Evolutionary conservation across 2,329 filamentous ascomycete species (phyloP), one percentile per base, ranked within the genome.

Genomic region (Curvularia sp.): DNA sequence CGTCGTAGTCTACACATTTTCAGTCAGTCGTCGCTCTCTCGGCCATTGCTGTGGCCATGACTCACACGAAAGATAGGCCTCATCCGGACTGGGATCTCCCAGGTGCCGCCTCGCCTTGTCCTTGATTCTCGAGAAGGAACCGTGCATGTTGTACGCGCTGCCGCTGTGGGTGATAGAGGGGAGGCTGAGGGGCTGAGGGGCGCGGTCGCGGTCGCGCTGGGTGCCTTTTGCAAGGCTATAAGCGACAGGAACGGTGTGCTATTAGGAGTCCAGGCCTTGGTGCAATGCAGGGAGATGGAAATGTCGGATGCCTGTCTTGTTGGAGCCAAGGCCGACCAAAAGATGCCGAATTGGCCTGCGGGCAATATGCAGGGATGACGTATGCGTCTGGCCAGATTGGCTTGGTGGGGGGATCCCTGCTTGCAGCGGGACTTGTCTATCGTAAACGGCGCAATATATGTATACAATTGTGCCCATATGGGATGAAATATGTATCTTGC

Each of bases 21-120:
- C 67, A 75, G 72, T 66, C 47, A 54, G 42, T 38, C 23, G 36
- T 30, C 12, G 9, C 32, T 18, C 54, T 48, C 21, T 54, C 30
- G 15, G 34, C n/a, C 27, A 27, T 32, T 42, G 28, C 10, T 19
- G 21, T 41, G n/a, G 32, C 18, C 21, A 47, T 45, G 9, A 83
- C 87, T 85, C 76, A 89, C 89, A 91, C 73, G 85, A 89, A 61
- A 91, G 79, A 77, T 89, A 90, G 34, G 87, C 84, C 78, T 89
- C 87, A 64, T 90, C 87, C 13, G 88, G 87, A 45, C 67, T 68
- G 46, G 74, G 57, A 32, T 74, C 68, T 21, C 71, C 69, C 58
- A 75, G 67, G 53, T 71, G 72, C 41, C 64, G 54, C 57, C 61
- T 61, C 54, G 71, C 70, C 41, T 68, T 64, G 46, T 74, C 67